Evolutionary conservation across 768 basidiomycete genomes (phyloP).

Genomic region (Lanmaoa pseudosensibilis): DNA sequence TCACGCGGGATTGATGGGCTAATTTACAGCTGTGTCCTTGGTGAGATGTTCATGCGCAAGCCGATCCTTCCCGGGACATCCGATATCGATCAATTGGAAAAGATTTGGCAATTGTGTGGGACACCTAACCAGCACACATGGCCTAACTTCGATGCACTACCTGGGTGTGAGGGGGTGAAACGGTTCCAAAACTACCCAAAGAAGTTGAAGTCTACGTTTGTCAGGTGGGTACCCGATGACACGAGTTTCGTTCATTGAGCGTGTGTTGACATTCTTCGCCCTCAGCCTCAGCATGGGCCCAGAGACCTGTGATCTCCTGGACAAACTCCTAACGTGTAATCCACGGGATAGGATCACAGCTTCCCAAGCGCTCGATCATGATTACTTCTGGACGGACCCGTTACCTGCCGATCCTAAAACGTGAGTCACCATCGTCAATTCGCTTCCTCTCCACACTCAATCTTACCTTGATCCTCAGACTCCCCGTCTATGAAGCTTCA

Average conservation of each 20-base stretch:
- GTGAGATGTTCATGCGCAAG: conserved; percentile 87
- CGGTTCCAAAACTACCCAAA: conserved; percentile 55
- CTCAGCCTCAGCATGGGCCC: conserved; percentile 53
- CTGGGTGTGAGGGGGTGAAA: conserved; percentile 79
- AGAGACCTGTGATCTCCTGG: conserved; percentile 79
- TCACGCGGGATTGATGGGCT: background rate
- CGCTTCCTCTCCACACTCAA: background rate
- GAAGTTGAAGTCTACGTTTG: conserved; percentile 56
- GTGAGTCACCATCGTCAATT: conserved; percentile 41
- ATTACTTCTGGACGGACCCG: conserved; percentile 93
- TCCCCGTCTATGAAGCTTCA: conserved; percentile 77
- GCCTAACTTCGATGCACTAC: conserved; percentile 73
- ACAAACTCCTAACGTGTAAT: conserved; percentile 79
- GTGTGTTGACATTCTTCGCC: background rate
- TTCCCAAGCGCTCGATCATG: conserved; percentile 81
- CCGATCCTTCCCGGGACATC: conserved; percentile 87
- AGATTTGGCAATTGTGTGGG: conserved; percentile 89
- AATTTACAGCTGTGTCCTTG: conserved; percentile 79
- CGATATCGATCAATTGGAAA: conserved; percentile 89
- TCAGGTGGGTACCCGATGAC: conserved; percentile 48
- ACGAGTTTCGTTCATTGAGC: background rate
- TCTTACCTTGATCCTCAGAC: conserved; percentile 36
- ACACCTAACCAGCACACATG: conserved; percentile 80
- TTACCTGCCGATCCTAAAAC: conserved; percentile 81
- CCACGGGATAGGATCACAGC: conserved; percentile 85